Evolutionary conservation across 2,329 filamentous ascomycete genomes (phyloP).

Genomic region (Iodosphaeria phyllophila): DNA sequence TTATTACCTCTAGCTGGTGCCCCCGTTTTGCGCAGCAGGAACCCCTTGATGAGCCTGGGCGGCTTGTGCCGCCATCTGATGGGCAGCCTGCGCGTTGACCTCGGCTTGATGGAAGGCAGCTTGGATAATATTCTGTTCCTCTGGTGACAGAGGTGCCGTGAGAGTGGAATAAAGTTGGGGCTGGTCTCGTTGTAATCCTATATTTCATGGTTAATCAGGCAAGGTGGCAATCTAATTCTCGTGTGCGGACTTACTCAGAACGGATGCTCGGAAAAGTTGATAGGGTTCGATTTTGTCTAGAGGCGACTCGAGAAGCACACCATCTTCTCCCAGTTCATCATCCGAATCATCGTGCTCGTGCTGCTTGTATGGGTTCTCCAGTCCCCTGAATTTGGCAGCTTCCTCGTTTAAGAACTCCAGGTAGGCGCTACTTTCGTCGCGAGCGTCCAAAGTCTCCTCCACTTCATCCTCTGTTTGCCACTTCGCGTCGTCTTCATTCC

Average conservation of each 20-base stretch:
- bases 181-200: conserved; percentile 78
- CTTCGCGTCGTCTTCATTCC: conserved; percentile 63
- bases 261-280: conserved; percentile 62
- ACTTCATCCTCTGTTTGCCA: conserved; percentile 62
- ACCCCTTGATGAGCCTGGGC: conserved; percentile 2
- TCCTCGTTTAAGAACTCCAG: conserved; percentile 92
- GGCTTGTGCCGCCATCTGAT: conserved; percentile 4
- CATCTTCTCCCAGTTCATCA: conserved; percentile 84
- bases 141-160: conserved; percentile 28
- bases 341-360: conserved; percentile 49
- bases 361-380: conserved; percentile 20
- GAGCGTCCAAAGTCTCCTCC: conserved; percentile 46
- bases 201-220: conserved; percentile 7
- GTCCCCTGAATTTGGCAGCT: conserved; percentile 68
- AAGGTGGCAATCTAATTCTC: conserved; percentile 1
- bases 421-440: conserved; percentile 86
- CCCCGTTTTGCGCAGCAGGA: too few species aligned
- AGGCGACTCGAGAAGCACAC: conserved; percentile 79
- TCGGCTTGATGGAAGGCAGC: conserved; percentile 9
- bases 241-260: conserved; percentile 49
- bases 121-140: conserved; percentile 9
- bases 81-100: conserved; percentile 7
- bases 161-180: conserved; percentile 73
- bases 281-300: conserved; percentile 94
- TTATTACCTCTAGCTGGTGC: too few species aligned